Conservation (phyloP, 768 basidiomycete genomes). For the Russula foetens region DNA sequence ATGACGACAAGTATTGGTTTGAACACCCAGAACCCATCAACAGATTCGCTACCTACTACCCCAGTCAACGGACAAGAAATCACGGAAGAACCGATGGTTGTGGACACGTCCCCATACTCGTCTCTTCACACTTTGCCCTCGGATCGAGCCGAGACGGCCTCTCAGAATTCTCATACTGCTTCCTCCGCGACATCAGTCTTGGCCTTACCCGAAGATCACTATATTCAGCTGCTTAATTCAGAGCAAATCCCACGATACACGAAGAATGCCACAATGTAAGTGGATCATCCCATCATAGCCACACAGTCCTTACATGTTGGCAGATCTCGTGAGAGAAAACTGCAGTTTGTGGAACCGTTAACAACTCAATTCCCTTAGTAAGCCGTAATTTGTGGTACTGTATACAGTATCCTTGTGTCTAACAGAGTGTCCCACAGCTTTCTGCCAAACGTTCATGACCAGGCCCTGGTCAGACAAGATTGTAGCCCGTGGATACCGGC, state of each 20-base stretch:
- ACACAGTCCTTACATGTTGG: background rate
- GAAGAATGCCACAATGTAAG: background rate
- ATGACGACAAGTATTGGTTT: too few relatives aligned
- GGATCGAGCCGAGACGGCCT: too few relatives aligned
- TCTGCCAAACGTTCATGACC: too few relatives aligned
- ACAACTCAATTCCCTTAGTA: background rate
- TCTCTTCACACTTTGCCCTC: too few relatives aligned
- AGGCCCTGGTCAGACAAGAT: background rate
- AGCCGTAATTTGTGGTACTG: background rate
- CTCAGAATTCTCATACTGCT: too few relatives aligned
- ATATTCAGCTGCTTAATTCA: background rate
- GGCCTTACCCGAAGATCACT: background rate
- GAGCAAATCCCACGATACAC: conserved; percentile 7
- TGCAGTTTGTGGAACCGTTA: background rate
- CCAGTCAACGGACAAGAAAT: too few relatives aligned
- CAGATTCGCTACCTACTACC: too few relatives aligned
- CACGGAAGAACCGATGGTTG: too few relatives aligned
- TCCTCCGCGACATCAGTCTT: too few relatives aligned
- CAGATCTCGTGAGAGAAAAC: background rate
- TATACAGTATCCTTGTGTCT: background rate
- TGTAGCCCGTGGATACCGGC: too few relatives aligned
- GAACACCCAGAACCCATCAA: too few relatives aligned
- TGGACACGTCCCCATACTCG: too few relatives aligned
- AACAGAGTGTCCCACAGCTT: background rate
- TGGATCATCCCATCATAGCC: background rate